phyloP scores from a whole-genome alignment of 2,329 filamentous ascomycete genomes.

The Fusarium cicatricum region DNA sequence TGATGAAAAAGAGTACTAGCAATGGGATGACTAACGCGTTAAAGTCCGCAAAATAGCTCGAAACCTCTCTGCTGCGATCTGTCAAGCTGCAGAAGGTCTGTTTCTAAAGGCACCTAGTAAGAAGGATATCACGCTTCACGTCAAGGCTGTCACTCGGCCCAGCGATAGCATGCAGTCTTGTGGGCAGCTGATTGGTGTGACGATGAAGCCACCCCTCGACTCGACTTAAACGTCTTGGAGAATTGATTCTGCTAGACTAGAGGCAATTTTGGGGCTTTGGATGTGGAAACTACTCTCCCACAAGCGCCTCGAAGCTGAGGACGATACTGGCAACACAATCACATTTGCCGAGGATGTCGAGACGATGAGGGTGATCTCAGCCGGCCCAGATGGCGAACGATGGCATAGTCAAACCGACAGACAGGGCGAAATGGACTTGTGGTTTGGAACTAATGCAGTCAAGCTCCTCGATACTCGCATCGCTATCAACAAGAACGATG shows the following conservation, averaged over 20 bases:
- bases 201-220: too few relatives aligned
- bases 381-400: background rate
- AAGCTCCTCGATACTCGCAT: too few relatives aligned
- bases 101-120: background rate
- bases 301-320: too few relatives aligned
- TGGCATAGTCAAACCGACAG: background rate
- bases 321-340: too few relatives aligned
- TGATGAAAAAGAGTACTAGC: background rate
- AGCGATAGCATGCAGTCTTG: too few relatives aligned
- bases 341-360: too few relatives aligned
- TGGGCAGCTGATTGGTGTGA: too few relatives aligned
- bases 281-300: constrained; percentile 21
- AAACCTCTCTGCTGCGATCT: constrained; percentile 5
- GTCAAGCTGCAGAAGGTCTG: constrained; percentile 2
- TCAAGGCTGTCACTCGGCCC: too few relatives aligned
- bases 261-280: constrained; percentile 31
- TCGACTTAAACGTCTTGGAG: too few relatives aligned
- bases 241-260: constrained; percentile 24
- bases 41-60: constrained; percentile 15
- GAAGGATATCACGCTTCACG: too few relatives aligned
- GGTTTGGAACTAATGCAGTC: too few relatives aligned
- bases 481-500: too few relatives aligned
- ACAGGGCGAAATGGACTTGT: constrained; percentile 20
- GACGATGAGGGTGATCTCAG: constrained; percentile 18
- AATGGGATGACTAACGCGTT: constrained; percentile 20